These are phyloP conservation scores for Warburgia ugandensis DNA, from an alignment of 164 flowering plant species.

Conservation along the genomic window DNA sequence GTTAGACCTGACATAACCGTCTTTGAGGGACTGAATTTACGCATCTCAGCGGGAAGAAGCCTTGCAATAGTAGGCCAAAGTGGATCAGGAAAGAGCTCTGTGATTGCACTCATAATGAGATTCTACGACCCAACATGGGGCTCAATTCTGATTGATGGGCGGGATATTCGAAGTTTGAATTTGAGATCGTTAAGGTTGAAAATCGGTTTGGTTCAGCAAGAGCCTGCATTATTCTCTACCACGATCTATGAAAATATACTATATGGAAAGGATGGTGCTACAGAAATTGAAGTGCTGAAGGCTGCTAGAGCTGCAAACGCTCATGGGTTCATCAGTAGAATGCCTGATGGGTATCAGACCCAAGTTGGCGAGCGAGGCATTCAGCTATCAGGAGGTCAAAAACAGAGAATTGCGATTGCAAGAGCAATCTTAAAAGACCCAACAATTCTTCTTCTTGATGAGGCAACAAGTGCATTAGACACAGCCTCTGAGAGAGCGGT, in stretches of 20 bases:
- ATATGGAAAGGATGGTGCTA: constrained; percentile 57
- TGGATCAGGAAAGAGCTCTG: constrained; percentile 81
- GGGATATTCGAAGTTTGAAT: constrained; percentile 42
- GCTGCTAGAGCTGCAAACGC: constrained; percentile 82
- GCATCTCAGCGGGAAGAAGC: constrained; percentile 46
- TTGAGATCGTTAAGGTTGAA: constrained; percentile 43
- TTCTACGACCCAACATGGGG: constrained; percentile 69
- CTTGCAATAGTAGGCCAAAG: constrained; percentile 86
- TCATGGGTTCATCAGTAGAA: constrained; percentile 57
- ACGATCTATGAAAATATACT: constrained; percentile 69
- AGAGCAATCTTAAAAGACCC: constrained; percentile 70
- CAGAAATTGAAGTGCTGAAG: constrained; percentile 56
- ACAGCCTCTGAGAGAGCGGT: constrained; percentile 77
- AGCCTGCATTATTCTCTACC: constrained; percentile 72
- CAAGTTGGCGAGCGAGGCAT: constrained; percentile 85
- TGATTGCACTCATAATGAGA: constrained; percentile 50
- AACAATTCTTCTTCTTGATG: constrained; percentile 64
- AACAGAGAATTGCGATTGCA: constrained; percentile 89
- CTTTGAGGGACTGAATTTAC: constrained; percentile 39
- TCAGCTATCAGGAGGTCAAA: constrained; percentile 90
- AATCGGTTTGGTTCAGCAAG: constrained; percentile 75
- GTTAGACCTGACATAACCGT: constrained; percentile 51
- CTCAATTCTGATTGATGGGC: constrained; percentile 43
- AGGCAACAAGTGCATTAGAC: constrained; percentile 85
- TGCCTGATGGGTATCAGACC: constrained; percentile 68